Base-by-base conservation (phyloP, 306 rosid species). In the Castanea crenata region DNA sequence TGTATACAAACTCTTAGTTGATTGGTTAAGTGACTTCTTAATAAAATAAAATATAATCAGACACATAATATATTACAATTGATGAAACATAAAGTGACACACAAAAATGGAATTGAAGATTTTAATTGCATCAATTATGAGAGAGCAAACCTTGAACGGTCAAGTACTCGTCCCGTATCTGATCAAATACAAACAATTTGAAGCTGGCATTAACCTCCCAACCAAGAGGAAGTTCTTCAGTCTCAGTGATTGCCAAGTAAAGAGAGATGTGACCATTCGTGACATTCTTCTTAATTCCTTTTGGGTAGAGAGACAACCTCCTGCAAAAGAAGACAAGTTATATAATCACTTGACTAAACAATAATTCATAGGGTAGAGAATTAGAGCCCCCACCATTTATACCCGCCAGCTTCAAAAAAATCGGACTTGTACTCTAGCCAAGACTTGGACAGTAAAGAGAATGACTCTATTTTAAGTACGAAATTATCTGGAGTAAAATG, bases 51-150 rank as follows among this genome's bases (percentile, higher is more conserved):
- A 38, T 38, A 38, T 0, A 38, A 38, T 7, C 0, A 38, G 3
- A 0, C 0, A 2, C 0, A 38, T 0, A 1, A 38, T 0, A 41
- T 8, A 8, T 8, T 2, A 41, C 46, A 41, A 8, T 41, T 41
- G 1, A 0, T 0, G 0, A 41, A 41, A 8, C 1, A 41, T 41
- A 41, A 8, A 41, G 46, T 41, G 3, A 8, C 12, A 41, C 46
- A 41, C 10, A 38, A 38, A 38, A 7, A 38, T 0, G 0, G 0
- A 0, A 41, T 8, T 0, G 3, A 8, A 41, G 3, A 8, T 41
- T 41, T 41, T 0, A 8, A 41, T 41, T 41, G 46, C 46, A 41
- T 41, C 46, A 41, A 41, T 8, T 41, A 8, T 21, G 55, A 18
- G 52, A 25, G 8, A n/a, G 15, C 14, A 19, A 57, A 81, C 46